These are phyloP conservation scores for Cyberlindnera amylophila DNA, from an alignment of 805 yeast genomes.

Conservation along the genomic window DNA sequence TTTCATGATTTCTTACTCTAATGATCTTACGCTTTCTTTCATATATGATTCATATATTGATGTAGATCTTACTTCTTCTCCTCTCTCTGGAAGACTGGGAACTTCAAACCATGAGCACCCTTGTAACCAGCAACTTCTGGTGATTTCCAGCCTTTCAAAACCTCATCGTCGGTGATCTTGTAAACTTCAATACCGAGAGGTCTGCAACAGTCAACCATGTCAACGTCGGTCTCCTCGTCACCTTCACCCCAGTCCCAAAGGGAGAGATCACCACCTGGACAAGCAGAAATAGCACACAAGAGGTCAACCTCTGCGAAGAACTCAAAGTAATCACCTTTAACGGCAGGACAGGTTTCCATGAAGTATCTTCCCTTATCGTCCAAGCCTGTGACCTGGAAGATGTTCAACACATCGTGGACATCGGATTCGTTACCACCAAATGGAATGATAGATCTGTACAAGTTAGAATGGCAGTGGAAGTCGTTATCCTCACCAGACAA, in stretches of 20 bases:
- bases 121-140: slow-evolving; percentile 49
- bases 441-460: slow-evolving; percentile 55
- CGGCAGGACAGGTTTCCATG: slow-evolving; percentile 68
- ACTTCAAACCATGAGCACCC: slow-evolving; percentile 50
- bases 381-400: slow-evolving; percentile 66
- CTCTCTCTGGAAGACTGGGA: slow-evolving; percentile 24
- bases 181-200: slow-evolving; percentile 63
- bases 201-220: slow-evolving; percentile 60
- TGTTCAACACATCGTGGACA: slow-evolving; percentile 66
- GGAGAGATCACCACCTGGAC: slow-evolving; percentile 69
- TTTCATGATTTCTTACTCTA: no score
- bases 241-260: slow-evolving; percentile 72
- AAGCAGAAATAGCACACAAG: slow-evolving; percentile 60
- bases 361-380: slow-evolving; percentile 63
- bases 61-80: not conserved
- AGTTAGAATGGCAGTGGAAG: slow-evolving; percentile 64
- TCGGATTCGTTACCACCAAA: slow-evolving; percentile 61
- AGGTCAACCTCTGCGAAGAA: slow-evolving; percentile 64
- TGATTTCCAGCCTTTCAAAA: slow-evolving; percentile 46
- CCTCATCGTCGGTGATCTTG: slow-evolving; percentile 41
- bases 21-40: no score
- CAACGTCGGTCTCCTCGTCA: slow-evolving; percentile 38
- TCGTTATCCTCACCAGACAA: slow-evolving; percentile 63
- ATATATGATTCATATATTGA: no score
- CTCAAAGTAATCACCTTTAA: slow-evolving; percentile 56